Evolutionary conservation across 2,329 filamentous ascomycete genomes (phyloP), one percentile per base, ranked within the genome.

Genomic region (Aspergillus fijiensis): DNA sequence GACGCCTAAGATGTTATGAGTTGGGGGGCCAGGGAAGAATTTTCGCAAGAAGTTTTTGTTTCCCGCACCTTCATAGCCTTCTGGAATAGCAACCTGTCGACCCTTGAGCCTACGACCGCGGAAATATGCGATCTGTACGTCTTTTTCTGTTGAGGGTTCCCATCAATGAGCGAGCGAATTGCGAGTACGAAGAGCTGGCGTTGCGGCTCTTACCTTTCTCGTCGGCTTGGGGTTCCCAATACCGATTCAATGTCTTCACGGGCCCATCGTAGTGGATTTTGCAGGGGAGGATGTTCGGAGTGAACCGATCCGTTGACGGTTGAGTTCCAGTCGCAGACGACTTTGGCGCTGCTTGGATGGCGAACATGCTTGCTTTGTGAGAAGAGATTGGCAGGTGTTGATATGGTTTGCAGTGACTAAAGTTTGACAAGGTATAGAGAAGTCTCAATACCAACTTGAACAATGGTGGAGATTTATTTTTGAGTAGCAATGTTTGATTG

Each of bases 61-160:
- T 35, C 12, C 33, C 33, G 4, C 33, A 80, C 84, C 86, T 65
- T 84, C 81, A 72, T 93, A 96, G 3, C 85, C 84, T n/a, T 85
- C 77, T 0, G 93, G 92, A 0, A 97, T 73, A 3, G 81, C 79
- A 3, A 95, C 75, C 1, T 79, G 70, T 62, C 85, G 88, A 48
- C 90, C 92, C 50, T 86, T 82, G 1, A 97, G 82, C 71, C 90
- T 93, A 52, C 92, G 86, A 35, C 93, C 93, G 63, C 93, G 88
- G 65, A 96, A 89, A 70, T 93, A 89, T 27, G 87, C 81, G 2
- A 82, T 84, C 45, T 79, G 80, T 2, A 76, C 80, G 10, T 65
- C 62, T 49, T 69, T 67, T 45, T 69, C 65, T 69, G 45, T 45
- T 9, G 39, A 3, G 16, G 6, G 3, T 45, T 19, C 10, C 16